Base-by-base conservation (phyloP, 345 rosid genomes). In the Atalantia buxifolia region DNA sequence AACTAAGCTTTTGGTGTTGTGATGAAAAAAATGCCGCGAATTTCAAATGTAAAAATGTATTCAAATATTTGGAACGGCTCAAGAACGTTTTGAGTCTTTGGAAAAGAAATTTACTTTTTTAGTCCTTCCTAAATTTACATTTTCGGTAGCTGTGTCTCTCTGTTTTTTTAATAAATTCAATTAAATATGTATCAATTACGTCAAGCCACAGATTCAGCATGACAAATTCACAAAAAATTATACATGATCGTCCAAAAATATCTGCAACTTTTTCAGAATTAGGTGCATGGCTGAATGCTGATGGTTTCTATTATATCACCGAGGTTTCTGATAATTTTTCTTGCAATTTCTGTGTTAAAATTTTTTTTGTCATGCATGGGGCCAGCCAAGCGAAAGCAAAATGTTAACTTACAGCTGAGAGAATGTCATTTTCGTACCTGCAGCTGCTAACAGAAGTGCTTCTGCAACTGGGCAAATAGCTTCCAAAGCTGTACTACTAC, bases 401-500 rank as follows among this genome's bases (percentile, higher is more conserved):
- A 61, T 68, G 76, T 40, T 27, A 27, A 25, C 21, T 14, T n/a
- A 25, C 21, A 19, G 59, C 50, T 18, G 57, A 62, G 59, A 61
- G 69, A 13, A 35, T 25, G 76, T 59, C 76, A 59, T 40, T 35
- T 59, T 72, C 68, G 68, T 38, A 24, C 55, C 76, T 36, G 50
- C 48, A 13, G 55, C 76, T 59, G 12, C 53, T 4, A 55, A 36
- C 33, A 74, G 9, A 63, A 63, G 45, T 48, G 60, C 70, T 18
- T 22, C 22, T 62, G 69, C 48, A 25, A 55, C n/a, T 50, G 13
- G 69, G 48, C 36, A 48, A 38, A 64, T 64, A 75, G 19, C 69
- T 75, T 75, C 69, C 77, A 63, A 63, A 75, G 70, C 45, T 42
- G 69, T 60, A 14, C 55, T 25, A 25, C 30, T 13, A 45, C 50